Evolutionary conservation across 176 grass and related monocot species (phyloP).

Genomic region (Elymus sibiricus): DNA sequence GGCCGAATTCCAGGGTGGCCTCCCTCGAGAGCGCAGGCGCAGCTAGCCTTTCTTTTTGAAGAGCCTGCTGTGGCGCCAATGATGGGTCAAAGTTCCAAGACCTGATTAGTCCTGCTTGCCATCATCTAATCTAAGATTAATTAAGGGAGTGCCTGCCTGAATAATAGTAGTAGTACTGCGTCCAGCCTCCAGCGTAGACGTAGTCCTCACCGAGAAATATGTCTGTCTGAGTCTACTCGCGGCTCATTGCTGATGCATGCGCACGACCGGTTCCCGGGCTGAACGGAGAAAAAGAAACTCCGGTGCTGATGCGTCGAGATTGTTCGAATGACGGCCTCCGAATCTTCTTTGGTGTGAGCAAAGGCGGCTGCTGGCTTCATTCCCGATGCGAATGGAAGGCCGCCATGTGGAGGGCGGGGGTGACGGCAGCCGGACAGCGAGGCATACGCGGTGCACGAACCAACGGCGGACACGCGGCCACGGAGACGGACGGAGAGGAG

Average conservation of each 20-base stretch:
- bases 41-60: neutral
- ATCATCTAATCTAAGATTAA: neutral
- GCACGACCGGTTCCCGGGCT: neutral
- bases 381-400: neutral
- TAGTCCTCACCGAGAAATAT: neutral
- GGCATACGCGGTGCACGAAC: neutral
- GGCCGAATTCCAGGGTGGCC: constrained; percentile 6
- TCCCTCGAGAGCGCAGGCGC: neutral
- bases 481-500: neutral
- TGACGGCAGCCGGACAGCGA: neutral
- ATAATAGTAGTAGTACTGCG: neutral
- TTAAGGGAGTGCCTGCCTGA: neutral
- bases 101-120: neutral
- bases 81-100: constrained; percentile 47
- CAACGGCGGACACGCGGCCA: neutral
- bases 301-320: neutral
- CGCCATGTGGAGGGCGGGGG: neutral
- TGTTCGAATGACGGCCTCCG: neutral
- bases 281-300: neutral
- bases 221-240: too few species aligned
- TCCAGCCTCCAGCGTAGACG: neutral
- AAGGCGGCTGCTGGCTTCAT: neutral
- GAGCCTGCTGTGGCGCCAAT: neutral
- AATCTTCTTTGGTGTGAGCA: neutral
- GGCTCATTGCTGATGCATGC: neutral